These are phyloP conservation scores for Magnusiomyces ingens DNA, from an alignment of 1,139 yeast genomes.

Conservation along the genomic window DNA sequence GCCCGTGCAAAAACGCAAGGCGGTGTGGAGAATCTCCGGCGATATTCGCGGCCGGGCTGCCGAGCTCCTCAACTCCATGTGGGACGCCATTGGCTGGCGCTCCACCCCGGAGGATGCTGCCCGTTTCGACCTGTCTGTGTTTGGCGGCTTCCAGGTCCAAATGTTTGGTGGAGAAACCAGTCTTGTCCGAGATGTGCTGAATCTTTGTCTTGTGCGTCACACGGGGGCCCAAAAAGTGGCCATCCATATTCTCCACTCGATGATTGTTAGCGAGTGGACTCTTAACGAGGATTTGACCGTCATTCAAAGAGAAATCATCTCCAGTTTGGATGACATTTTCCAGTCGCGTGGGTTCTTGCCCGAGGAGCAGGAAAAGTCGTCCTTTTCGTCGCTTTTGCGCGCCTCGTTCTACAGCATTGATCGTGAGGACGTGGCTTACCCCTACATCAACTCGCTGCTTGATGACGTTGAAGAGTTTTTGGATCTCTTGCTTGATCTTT, in stretches of 20 bases:
- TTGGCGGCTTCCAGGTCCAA: conserved; percentile 70
- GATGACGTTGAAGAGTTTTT: conserved; percentile 58
- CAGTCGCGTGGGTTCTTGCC: conserved; percentile 50
- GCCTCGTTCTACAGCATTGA: conserved; percentile 46
- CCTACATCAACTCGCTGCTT: conserved; percentile 46
- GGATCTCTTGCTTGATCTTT: conserved; percentile 58
- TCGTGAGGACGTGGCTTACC: conserved; percentile 60
- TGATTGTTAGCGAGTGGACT: conserved; percentile 60
- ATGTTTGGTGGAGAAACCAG: conserved; percentile 54
- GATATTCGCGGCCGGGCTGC: conserved; percentile 60
- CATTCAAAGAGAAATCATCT: conserved; percentile 48
- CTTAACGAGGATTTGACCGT: conserved; percentile 53
- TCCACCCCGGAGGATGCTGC: conserved; percentile 51
- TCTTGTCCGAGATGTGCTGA: conserved; percentile 57
- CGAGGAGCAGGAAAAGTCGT: conserved; percentile 45
- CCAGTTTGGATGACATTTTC: conserved; percentile 59
- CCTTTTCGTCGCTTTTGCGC: conserved; percentile 48
- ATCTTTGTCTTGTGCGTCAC: conserved; percentile 65
- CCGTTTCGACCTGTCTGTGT: conserved; percentile 55
- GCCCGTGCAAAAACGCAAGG: conserved; percentile 66
- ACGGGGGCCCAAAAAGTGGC: conserved; percentile 57
- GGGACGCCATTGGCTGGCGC: conserved; percentile 73
- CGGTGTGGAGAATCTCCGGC: conserved; percentile 58
- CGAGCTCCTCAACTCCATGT: conserved; percentile 48
- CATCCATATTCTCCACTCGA: conserved; percentile 63